Conservation (phyloP, 2,329 filamentous ascomycete genomes). For the Thyridium curvatum region DNA sequence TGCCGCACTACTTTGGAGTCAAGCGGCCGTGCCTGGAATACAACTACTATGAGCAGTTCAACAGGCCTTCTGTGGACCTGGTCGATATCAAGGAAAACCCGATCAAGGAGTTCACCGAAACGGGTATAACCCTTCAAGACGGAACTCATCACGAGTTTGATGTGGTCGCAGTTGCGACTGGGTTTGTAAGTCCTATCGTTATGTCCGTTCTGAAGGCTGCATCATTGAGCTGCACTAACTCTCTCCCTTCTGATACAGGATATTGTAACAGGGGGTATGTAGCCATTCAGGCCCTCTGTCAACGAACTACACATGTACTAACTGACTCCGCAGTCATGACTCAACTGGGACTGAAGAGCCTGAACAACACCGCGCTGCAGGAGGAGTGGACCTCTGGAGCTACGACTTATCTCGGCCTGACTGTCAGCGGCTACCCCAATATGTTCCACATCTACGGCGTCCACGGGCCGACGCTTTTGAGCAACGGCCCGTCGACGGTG, state of each 20-base stretch:
- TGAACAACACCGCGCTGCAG: slow-evolving; percentile 26
- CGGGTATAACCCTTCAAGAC: slow-evolving; percentile 30
- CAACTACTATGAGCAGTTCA: slow-evolving; percentile 41
- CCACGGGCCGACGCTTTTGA: slow-evolving; percentile 49
- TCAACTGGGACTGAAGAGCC: slow-evolving; percentile 34
- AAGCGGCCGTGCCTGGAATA: slow-evolving; percentile 40
- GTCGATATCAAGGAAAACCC: slow-evolving; percentile 32
- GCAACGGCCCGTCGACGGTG: slow-evolving; percentile 48
- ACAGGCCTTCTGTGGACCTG: slow-evolving; percentile 32
- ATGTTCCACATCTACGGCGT: slow-evolving; percentile 49
- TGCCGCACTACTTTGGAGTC: slow-evolving; percentile 47
- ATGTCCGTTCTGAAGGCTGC: no score
- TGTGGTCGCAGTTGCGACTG: slow-evolving; percentile 36
- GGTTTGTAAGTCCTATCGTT: slow-evolving; percentile 33
- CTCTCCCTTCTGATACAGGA: no score
- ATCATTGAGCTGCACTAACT: no score
- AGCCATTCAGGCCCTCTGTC: no score
- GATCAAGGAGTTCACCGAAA: slow-evolving; percentile 33
- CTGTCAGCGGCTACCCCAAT: slow-evolving; percentile 38
- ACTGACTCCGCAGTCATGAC: slow-evolving; percentile 30
- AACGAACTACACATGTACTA: slow-evolving; percentile 5
- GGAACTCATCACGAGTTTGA: slow-evolving; percentile 36
- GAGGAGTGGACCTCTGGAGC: slow-evolving; percentile 35
- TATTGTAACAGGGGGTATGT: no score
- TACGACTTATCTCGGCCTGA: slow-evolving; percentile 37